Conservation (phyloP, 2,329 filamentous ascomycete genomes). For the Seiridium cupressi region DNA sequence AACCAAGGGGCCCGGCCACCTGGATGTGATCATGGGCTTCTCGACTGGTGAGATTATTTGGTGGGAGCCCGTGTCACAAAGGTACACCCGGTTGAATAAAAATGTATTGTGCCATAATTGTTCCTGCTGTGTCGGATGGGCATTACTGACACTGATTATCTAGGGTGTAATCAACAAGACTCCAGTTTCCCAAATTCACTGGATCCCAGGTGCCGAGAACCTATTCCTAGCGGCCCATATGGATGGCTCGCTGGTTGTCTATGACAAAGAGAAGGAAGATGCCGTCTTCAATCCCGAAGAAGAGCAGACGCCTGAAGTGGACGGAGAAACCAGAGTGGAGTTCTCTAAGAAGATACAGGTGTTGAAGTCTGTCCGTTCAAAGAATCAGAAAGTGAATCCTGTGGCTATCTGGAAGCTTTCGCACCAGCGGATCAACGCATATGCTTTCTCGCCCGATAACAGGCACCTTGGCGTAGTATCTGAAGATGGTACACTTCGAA, state of each 20-base stretch:
- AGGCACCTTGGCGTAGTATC: conserved; percentile 85
- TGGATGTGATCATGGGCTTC: conserved; percentile 94
- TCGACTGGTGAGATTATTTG: conserved; percentile 96
- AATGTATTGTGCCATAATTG: conserved; percentile 57
- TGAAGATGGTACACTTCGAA: conserved; percentile 84
- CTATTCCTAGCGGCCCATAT: conserved; percentile 89
- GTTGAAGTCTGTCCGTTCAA: conserved; percentile 88
- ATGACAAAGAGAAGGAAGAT: conserved; percentile 90
- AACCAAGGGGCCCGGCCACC: conserved; percentile 75
- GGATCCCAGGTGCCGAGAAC: conserved; percentile 93
- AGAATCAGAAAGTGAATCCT: conserved; percentile 90
- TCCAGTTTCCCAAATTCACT: conserved; percentile 82
- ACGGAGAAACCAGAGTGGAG: conserved; percentile 32
- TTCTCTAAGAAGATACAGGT: conserved; percentile 61
- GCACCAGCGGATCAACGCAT: conserved; percentile 85
- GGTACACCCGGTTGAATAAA: conserved; percentile 94
- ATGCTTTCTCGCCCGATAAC: conserved; percentile 88
- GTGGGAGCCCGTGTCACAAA: conserved; percentile 96
- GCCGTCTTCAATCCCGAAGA: conserved; percentile 38
- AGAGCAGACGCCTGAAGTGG: conserved; percentile 30
- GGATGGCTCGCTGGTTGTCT: conserved; percentile 88
- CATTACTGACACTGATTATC: neutral
- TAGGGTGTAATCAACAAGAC: conserved; percentile 84
- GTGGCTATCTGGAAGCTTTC: conserved; percentile 91
- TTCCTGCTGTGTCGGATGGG: neutral